A percentile compares a stretch with the other conserved stretches of the same genome.
phyloP scores from a whole-genome alignment of 75 land plant species.

The Selaginella moellendorffii region DNA sequence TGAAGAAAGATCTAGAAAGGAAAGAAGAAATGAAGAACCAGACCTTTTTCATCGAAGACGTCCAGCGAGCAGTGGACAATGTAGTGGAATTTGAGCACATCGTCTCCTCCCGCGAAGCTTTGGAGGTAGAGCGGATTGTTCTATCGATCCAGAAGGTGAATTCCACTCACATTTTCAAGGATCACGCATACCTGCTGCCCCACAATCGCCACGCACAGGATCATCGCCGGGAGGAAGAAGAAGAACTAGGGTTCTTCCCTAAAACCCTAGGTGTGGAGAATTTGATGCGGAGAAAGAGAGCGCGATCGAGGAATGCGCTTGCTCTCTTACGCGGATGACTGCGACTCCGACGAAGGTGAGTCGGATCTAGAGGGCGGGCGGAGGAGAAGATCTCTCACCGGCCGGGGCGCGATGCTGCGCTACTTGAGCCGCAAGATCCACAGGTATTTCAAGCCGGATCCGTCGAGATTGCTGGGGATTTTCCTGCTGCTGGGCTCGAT shows the following conservation, averaged over 20 bases:
- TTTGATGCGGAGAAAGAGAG: too few species aligned
- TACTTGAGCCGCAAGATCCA: not conserved
- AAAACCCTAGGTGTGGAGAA: too few species aligned
- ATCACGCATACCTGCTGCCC: slow-evolving; percentile 58
- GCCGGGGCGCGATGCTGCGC: not conserved
- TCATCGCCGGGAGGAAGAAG: slow-evolving; percentile 47
- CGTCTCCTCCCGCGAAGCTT: slow-evolving; percentile 83
- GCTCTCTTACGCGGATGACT: too few species aligned
- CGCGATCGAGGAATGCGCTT: too few species aligned
- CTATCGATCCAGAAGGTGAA: slow-evolving; percentile 20
- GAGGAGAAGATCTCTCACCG: not conserved
- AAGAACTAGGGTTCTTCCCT: not conserved
- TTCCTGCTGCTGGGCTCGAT: too few species aligned
- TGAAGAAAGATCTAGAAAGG: not conserved
- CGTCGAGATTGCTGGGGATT: not conserved
- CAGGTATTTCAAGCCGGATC: not conserved
- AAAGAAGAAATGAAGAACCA: too few species aligned
- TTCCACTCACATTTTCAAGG: not conserved
- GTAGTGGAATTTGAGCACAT: slow-evolving; percentile 85
- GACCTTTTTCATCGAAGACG: slow-evolving; percentile 90
- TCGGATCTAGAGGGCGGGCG: not conserved
- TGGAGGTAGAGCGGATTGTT: slow-evolving; percentile 92
- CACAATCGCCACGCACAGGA: slow-evolving; percentile 87
- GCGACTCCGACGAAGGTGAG: not conserved
- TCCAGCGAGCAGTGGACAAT: slow-evolving; percentile 94